phyloP scores from a whole-genome alignment of 2,329 filamentous ascomycete genomes.

The Cladophialophora chaetospira region DNA sequence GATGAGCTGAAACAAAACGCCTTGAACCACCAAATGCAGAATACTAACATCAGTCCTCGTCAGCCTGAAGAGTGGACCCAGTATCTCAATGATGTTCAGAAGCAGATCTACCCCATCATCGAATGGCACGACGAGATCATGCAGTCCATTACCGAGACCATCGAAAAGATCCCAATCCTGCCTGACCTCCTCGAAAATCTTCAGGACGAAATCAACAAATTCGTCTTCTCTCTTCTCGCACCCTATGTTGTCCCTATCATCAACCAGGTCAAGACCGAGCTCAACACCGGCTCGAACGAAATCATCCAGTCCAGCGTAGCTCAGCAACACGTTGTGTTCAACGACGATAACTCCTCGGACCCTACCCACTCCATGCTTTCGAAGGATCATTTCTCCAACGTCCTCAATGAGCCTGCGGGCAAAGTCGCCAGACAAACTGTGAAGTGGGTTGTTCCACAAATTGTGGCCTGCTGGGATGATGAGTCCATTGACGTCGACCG shows the following conservation, averaged over 20 bases:
- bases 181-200: constrained; percentile 84
- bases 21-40: constrained; percentile 71
- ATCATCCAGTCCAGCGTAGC: constrained; percentile 82
- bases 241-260: constrained; percentile 87
- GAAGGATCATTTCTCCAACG: constrained; percentile 91
- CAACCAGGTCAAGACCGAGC: constrained; percentile 80
- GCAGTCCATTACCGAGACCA: constrained; percentile 72
- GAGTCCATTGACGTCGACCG: constrained; percentile 68
- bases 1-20: constrained; percentile 79
- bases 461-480: constrained; percentile 86
- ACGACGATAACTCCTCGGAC: constrained; percentile 73
- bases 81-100: constrained; percentile 72
- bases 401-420: constrained; percentile 86
- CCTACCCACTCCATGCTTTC: constrained; percentile 95
- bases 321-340: constrained; percentile 84
- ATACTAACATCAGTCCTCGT: constrained; percentile 71
- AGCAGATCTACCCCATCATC: constrained; percentile 84
- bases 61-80: constrained; percentile 80
- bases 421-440: constrained; percentile 77
- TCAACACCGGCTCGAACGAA: constrained; percentile 80
- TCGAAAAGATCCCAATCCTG: constrained; percentile 82
- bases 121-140: constrained; percentile 89
- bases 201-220: constrained; percentile 82
- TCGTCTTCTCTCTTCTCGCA: constrained; percentile 88
- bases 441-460: constrained; percentile 82